These are phyloP conservation scores for Cadophora gregata DNA, from an alignment of 2,329 filamentous ascomycete genomes.

Conservation along the genomic window DNA sequence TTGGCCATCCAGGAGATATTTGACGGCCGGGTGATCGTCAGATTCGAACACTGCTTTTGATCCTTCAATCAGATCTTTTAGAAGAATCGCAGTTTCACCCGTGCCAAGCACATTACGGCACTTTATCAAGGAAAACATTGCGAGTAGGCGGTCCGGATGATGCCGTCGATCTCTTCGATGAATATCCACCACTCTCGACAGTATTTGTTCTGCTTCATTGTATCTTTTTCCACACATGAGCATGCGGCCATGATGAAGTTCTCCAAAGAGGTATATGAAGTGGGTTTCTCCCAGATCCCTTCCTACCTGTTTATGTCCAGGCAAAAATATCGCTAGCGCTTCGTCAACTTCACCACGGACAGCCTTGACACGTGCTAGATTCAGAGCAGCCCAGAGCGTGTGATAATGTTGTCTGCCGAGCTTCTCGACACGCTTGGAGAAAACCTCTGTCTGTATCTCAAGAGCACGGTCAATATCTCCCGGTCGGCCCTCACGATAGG, in stretches of 20 bases:
- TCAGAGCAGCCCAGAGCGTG: constrained; percentile 19
- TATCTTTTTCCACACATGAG: constrained; percentile 19
- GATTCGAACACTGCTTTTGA: constrained; percentile 21
- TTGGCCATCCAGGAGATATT: constrained; percentile 16
- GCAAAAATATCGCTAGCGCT: constrained; percentile 14
- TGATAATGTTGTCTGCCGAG: constrained; percentile 20
- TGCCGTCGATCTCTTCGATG: constrained; percentile 10
- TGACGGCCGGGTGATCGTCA: constrained; percentile 24
- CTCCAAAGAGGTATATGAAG: constrained; percentile 20
- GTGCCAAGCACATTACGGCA: constrained; percentile 22
- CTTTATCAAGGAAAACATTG: constrained; percentile 24
- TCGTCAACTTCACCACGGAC: constrained; percentile 11
- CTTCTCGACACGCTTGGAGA: constrained; percentile 11
- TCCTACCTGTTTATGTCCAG: constrained; percentile 13
- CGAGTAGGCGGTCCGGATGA: constrained; percentile 22
- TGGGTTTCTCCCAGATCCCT: constrained; percentile 16
- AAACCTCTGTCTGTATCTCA: constrained; percentile 18
- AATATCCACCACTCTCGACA: constrained; percentile 17
- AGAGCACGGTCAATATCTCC: constrained; percentile 18
- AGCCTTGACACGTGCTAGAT: constrained; percentile 20
- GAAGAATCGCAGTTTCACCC: constrained; percentile 16
- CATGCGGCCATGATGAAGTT: constrained; percentile 20
- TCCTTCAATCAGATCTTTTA: constrained; percentile 20
- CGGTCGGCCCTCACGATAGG: constrained; percentile 13
- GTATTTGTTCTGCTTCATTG: constrained; percentile 14